Percentiles rank a stretch among this genome's conserved stretches.
Conservation (phyloP, 306 rosid species). For the Biancaea sappan region DNA sequence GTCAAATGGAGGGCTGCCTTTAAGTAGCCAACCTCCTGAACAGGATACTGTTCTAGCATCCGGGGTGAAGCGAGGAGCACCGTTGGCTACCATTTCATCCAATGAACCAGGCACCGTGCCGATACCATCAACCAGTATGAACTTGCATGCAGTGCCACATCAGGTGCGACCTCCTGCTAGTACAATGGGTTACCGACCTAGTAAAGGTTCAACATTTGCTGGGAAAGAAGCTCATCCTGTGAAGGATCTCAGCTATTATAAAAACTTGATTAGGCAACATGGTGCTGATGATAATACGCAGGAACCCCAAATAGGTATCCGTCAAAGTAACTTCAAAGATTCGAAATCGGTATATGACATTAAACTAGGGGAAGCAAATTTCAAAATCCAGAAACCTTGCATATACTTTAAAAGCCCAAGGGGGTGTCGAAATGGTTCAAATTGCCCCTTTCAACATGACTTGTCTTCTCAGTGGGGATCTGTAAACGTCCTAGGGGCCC, state of each 20-base stretch:
- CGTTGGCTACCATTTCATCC: slow-evolving; percentile 27
- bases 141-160: slow-evolving; percentile 24
- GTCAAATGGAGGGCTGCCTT: slow-evolving; percentile 28
- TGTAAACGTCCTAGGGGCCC: slow-evolving; percentile 31
- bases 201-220: slow-evolving; percentile 19
- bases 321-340: slow-evolving; percentile 38
- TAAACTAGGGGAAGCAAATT: slow-evolving; percentile 43
- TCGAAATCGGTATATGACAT: slow-evolving; percentile 42
- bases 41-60: slow-evolving; percentile 11
- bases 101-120: slow-evolving; percentile 15
- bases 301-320: slow-evolving; percentile 49
- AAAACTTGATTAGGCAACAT: slow-evolving; percentile 65
- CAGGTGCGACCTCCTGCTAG: slow-evolving; percentile 32
- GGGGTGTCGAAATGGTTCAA: slow-evolving; percentile 67
- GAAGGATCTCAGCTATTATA: slow-evolving; percentile 68
- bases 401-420: slow-evolving; percentile 53
- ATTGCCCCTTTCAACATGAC: slow-evolving; percentile 62
- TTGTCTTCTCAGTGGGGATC: slow-evolving; percentile 30
- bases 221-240: slow-evolving; percentile 6
- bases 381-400: slow-evolving; percentile 59
- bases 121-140: slow-evolving; percentile 23
- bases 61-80: slow-evolving; percentile 33
- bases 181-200: slow-evolving; percentile 29
- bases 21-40: slow-evolving; percentile 29
- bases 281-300: slow-evolving; percentile 47